Evolutionary conservation across 441 rosid species (phyloP).

Genomic region (Pelargonium myrrhifolium): DNA sequence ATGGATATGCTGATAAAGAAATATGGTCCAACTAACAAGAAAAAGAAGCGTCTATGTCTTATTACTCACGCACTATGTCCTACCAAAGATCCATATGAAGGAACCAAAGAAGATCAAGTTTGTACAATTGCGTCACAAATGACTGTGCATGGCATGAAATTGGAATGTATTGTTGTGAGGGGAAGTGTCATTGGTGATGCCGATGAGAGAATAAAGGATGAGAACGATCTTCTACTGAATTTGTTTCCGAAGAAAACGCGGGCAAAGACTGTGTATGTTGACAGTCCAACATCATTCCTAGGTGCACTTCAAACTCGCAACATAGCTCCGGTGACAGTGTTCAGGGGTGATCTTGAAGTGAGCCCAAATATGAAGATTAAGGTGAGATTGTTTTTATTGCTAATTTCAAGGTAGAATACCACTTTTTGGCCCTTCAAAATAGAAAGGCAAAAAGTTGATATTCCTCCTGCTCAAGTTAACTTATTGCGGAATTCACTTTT

Average conservation of each 20-base stretch:
- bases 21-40: slow-evolving; percentile 49
- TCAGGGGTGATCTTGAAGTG: slow-evolving; percentile 83
- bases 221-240: slow-evolving; percentile 63
- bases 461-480: too few species aligned
- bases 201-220: slow-evolving; percentile 40
- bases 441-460: neutral
- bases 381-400: slow-evolving; percentile 31
- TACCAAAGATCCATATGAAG: slow-evolving; percentile 71
- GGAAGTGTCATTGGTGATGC: slow-evolving; percentile 27
- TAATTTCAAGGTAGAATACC: slow-evolving; percentile 4
- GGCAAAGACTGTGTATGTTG: slow-evolving; percentile 50
- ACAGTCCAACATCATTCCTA: slow-evolving; percentile 60
- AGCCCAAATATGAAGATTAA: slow-evolving; percentile 61
- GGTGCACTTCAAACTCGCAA: slow-evolving; percentile 80
- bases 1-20: slow-evolving; percentile 87
- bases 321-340: slow-evolving; percentile 69
- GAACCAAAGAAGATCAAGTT: slow-evolving; percentile 81
- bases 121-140: slow-evolving; percentile 56
- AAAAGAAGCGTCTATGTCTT: slow-evolving; percentile 78
- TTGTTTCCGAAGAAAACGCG: slow-evolving; percentile 48
- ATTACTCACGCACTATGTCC: slow-evolving; percentile 64
- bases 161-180: slow-evolving; percentile 65
- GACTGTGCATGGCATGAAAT: slow-evolving; percentile 55
- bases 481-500: too few species aligned
- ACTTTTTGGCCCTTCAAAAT: neutral